Conservation (phyloP, 2,329 filamentous ascomycete species). For the Penicillium sp. region DNA sequence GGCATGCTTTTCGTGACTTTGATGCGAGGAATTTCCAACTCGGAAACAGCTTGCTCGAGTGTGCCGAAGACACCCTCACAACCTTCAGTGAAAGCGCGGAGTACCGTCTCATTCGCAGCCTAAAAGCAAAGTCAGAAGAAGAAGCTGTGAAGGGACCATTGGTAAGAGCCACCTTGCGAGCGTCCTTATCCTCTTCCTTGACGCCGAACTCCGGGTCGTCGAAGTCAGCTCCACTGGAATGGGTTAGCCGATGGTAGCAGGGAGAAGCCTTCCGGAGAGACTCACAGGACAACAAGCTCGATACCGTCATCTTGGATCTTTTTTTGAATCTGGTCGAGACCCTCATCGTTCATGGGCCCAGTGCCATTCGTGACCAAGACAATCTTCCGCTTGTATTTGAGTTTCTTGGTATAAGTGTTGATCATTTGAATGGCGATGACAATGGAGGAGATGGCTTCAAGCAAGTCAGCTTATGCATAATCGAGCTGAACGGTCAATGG, state of each 20-base stretch:
- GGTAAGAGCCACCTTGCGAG: slow-evolving; percentile 61
- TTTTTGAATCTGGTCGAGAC: slow-evolving; percentile 66
- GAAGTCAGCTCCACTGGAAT: slow-evolving; percentile 79
- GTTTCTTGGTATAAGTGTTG: slow-evolving; percentile 71
- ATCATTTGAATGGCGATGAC: slow-evolving; percentile 89
- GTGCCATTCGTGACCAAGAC: slow-evolving; percentile 82
- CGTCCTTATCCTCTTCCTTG: slow-evolving; percentile 84
- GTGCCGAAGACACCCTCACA: slow-evolving; percentile 80
- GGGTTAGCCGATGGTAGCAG: slow-evolving; percentile 24
- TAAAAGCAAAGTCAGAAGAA: slow-evolving; percentile 35
- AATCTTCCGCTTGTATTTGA: slow-evolving; percentile 80
- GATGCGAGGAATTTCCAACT: slow-evolving; percentile 73
- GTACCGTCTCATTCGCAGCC: slow-evolving; percentile 69
- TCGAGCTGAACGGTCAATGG: background rate
- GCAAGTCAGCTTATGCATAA: slow-evolving; percentile 15
- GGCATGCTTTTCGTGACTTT: slow-evolving; percentile 76
- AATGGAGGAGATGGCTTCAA: slow-evolving; percentile 72
- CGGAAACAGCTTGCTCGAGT: slow-evolving; percentile 78
- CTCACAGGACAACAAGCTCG: slow-evolving; percentile 75
- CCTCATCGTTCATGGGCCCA: slow-evolving; percentile 71
- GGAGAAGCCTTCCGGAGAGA: slow-evolving; percentile 29
- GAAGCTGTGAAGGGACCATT: background rate
- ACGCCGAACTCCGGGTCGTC: slow-evolving; percentile 87
- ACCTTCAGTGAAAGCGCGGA: slow-evolving; percentile 66
- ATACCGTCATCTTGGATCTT: slow-evolving; percentile 78